Conservation (phyloP, 768 basidiomycete species). For the Kwoniella heveanensis region DNA sequence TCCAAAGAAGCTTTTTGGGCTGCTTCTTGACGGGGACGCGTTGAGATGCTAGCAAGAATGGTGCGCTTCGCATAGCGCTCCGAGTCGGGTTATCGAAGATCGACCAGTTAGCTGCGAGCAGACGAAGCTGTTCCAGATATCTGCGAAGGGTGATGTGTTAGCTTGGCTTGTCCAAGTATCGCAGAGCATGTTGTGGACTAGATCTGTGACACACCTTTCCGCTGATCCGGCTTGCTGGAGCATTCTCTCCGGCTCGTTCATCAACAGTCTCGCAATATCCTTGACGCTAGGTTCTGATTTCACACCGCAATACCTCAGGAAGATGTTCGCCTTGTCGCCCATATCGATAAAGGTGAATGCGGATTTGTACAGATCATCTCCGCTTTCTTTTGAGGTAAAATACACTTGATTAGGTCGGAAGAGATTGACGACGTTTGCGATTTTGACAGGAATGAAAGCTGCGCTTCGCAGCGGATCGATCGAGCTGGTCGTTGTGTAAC, state of each 20-base stretch:
- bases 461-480: conserved; percentile 64
- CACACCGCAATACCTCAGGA: conserved; percentile 84
- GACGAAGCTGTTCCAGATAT: conserved; percentile 77
- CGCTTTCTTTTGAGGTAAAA: conserved; percentile 44
- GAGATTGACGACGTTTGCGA: conserved; percentile 27
- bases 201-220: conserved; percentile 34
- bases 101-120: conserved; percentile 73
- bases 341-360: conserved; percentile 89
- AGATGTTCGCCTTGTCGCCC: conserved; percentile 75
- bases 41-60: conserved; percentile 75
- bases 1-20: conserved; percentile 21
- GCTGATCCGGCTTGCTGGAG: conserved; percentile 44
- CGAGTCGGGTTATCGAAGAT: conserved; percentile 60
- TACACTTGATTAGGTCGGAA: conserved; percentile 49
- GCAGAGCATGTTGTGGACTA: conserved; percentile 62
- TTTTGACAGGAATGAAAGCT: conserved; percentile 66
- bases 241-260: conserved; percentile 40
- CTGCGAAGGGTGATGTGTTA: conserved; percentile 61
- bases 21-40: conserved; percentile 60
- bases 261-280: conserved; percentile 55
- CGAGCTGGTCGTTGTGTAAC: conserved; percentile 55
- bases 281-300: conserved; percentile 82
- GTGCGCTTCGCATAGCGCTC: conserved; percentile 67
- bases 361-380: conserved; percentile 69
- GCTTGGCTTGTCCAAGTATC: no score